Percentiles rank a stretch among this genome's conserved stretches.
Conservation (phyloP, 2,329 filamentous ascomycete genomes). For the Mycosphaerella sp. region DNA sequence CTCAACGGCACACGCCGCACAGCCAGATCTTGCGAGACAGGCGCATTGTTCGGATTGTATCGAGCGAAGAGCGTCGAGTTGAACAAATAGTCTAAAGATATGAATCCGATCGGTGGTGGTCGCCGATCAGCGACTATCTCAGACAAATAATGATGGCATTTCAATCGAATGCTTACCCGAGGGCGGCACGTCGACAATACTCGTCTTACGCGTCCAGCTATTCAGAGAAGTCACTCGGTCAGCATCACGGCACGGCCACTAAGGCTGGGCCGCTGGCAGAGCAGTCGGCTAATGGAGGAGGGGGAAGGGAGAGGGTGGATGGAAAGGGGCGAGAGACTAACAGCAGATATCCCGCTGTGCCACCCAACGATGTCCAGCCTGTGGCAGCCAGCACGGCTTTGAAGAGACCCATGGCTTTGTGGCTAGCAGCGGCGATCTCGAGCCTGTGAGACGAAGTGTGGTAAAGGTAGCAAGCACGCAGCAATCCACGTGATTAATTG, state of each 20-base stretch:
- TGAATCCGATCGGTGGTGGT: too few relatives aligned
- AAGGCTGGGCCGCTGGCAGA: too few relatives aligned
- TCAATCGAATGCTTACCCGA: too few relatives aligned
- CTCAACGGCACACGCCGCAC: slow-evolving; percentile 57
- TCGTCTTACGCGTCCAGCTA: slow-evolving; percentile 48
- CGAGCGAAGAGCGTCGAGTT: slow-evolving; percentile 50
- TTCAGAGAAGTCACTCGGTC: not conserved
- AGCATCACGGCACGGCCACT: not conserved
- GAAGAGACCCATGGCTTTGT: slow-evolving; percentile 31
- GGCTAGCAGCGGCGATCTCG: slow-evolving; percentile 7
- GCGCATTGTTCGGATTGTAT: slow-evolving; percentile 59
- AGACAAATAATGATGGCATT: too few relatives aligned
- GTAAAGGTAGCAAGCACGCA: not conserved
- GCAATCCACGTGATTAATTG: not conserved
- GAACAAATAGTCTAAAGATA: slow-evolving; percentile 52
- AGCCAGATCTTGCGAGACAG: slow-evolving; percentile 58
- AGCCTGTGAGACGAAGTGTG: slow-evolving; percentile 4
- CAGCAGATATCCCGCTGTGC: slow-evolving; percentile 48
- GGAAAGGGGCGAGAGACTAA: not conserved
- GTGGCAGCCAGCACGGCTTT: slow-evolving; percentile 29
- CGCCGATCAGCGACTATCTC: too few relatives aligned
- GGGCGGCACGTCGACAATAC: slow-evolving; percentile 53
- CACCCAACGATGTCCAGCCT: slow-evolving; percentile 37
- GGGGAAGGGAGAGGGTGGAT: too few relatives aligned
- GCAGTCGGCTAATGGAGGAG: not conserved